Percentiles rank a stretch among this genome's conserved stretches.
Conservation (phyloP, 768 basidiomycete species). For the Brasilioporus rufonigricans region DNA sequence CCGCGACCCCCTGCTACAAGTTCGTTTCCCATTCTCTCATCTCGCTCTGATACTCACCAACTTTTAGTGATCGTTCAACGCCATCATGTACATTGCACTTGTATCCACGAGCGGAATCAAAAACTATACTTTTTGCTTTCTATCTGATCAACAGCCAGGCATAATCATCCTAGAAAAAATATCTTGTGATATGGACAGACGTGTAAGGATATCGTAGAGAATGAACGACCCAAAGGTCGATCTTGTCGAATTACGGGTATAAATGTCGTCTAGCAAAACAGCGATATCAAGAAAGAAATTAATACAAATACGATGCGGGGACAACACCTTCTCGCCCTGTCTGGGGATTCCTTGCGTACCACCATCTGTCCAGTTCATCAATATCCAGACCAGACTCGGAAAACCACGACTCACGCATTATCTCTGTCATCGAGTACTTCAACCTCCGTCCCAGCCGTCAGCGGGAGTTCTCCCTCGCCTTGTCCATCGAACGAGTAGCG, state of each 20-base stretch:
- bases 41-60: slow-evolving; percentile 2
- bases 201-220: slow-evolving; percentile 26
- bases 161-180: slow-evolving; percentile 11
- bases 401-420: slow-evolving; percentile 54
- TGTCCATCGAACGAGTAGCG: slow-evolving; percentile 79
- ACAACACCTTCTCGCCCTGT: slow-evolving; percentile 87
- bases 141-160: slow-evolving; percentile 8
- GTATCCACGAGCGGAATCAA: slow-evolving; percentile 1
- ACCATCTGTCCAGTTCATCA: slow-evolving; percentile 63
- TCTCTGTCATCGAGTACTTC: slow-evolving; percentile 81
- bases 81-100: slow-evolving; percentile 5
- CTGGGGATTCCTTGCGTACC: slow-evolving; percentile 82
- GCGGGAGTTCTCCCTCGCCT: slow-evolving; percentile 74
- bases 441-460: slow-evolving; percentile 67
- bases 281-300: slow-evolving; percentile 30
- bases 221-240: slow-evolving; percentile 38
- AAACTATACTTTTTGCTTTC: slow-evolving; percentile 14
- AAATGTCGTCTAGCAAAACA: slow-evolving; percentile 28
- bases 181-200: slow-evolving; percentile 16
- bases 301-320: slow-evolving; percentile 89
- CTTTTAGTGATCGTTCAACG: slow-evolving; percentile 8
- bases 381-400: background rate
- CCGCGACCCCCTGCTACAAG: slow-evolving; percentile 69
- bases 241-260: slow-evolving; percentile 39
- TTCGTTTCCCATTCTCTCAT: slow-evolving; percentile 13